Base-by-base conservation (phyloP, 768 basidiomycete species). In the Tremella mesenterica region DNA sequence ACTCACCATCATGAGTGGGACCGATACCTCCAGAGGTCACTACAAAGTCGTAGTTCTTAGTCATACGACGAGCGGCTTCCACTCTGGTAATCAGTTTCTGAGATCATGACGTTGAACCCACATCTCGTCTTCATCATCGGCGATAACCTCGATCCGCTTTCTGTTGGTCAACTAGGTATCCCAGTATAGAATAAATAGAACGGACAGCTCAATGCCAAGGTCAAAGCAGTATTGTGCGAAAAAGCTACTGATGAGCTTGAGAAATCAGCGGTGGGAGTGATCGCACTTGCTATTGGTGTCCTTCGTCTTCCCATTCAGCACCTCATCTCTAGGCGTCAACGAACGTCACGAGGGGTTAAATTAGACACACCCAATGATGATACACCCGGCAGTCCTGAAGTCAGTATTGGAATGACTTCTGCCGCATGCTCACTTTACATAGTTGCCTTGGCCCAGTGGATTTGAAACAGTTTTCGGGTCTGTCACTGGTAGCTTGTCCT, bases 61-160 rank as follows among this genome's bases (percentile, higher is more conserved):
- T 84, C 80, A 97, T 82, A 18, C 89, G 78, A 56, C 81, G 77
- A 30, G 86, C 88, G 5, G 92, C 90, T 67, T 93, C 88, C 53
- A 86, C 77, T 55, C 88, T 91, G 67, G 14, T 27, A n/a, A n/a
- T 48, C 34, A 27, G 48, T 38, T 8, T 34, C 20, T n/a, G 18
- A 30, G 29, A 16, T 7, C 27, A 29, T 36, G 39, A 18, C n/a
- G 27, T n/a, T 6, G 14, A 16, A 70, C 83, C 57, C 68, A 86
- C 88, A 93, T 95, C 73, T 95, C 86, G 23, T 81, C 81, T 70
- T 92, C 87, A 44, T 88, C 84, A 66, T 96, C 92, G 1, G 91
- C 77, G 41, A 97, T 84, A 52, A 93, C 89, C 65, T 96, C 90
- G 69, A 93, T 81, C 39, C 86, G 81, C 72, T 87, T 88, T 61